Evolutionary conservation across 305 asterid genomes (phyloP).

Genomic region (Rubia tinctorum): DNA sequence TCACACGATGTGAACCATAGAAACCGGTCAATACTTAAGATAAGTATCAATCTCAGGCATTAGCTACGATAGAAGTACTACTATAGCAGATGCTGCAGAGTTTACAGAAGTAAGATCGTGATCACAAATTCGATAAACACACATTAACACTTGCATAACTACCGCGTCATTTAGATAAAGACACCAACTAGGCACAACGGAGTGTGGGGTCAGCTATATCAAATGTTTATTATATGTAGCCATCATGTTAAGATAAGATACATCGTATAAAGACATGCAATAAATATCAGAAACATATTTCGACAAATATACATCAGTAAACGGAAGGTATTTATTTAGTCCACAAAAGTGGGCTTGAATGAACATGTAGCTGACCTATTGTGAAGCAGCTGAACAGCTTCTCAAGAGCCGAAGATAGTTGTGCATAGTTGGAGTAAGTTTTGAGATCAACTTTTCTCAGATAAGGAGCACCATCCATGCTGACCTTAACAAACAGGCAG

Average conservation of each 20-base stretch:
- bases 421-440: constrained; percentile 51
- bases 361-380: constrained; percentile 42
- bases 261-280: neutral
- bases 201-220: neutral
- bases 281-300: neutral
- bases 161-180: neutral
- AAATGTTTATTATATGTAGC: neutral
- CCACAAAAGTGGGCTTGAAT: neutral
- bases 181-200: neutral
- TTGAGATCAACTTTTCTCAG: constrained; percentile 85
- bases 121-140: neutral
- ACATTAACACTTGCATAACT: neutral
- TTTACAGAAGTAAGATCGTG: neutral
- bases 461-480: constrained; percentile 97
- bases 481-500: constrained; percentile 71
- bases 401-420: constrained; percentile 82
- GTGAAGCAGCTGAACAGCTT: constrained; percentile 92
- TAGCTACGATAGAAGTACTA: neutral
- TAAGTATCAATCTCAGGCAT: neutral
- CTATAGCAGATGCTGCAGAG: neutral
- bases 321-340: neutral
- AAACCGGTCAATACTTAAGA: constrained; percentile 11
- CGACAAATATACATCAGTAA: neutral
- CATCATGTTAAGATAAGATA: neutral
- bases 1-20: neutral